Evolutionary conservation across 2,329 filamentous ascomycete species (phyloP), one percentile per base, ranked within the genome.

Genomic region (Samsoniella hepiali): DNA sequence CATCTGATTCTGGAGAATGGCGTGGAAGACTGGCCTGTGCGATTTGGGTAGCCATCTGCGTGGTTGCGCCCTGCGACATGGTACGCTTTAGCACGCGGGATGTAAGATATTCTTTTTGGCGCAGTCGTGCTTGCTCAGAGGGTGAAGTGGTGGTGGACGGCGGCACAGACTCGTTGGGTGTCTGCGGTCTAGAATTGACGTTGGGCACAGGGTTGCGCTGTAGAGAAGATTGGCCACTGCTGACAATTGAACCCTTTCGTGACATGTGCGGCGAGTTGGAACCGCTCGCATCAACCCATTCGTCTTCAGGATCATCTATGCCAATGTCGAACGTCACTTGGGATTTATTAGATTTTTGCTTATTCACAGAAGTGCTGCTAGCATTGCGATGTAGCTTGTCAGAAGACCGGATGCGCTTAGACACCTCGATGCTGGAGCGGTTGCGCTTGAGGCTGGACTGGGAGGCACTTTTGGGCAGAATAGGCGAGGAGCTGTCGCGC

Each of bases 241-340:
- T 79, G 64, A 79, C 79, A 38, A 82, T 74, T 2, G 82, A 85
- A 32, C 80, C 74, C 67, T 78, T 78, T 63, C 76, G 74, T 58
- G 76, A 78, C 53, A 77, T 74, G 65, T 85, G 82, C 5, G 86
- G 86, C 11, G 85, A 88, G 58, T 85, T 86, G 63, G 84, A 87
- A 54, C 80, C 81, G 73, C 85, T 88, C 64, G 86, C 85, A 74
- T 89, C 87, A 49, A 88, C 84, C 87, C 87, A 89, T 76, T 86
- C 86, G 78, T 86, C 84, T 59, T 84, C 74, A 38, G 62, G 74
- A 31, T 73, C 74, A 71, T 81, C 79, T 69, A 78, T 81, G 59
- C 86, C 86, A 61, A 89, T 78, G 69, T 88, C 85, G 68, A 89
- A 89, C 70, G 87, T 86, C 38, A 88, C 86, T 66, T 84, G 82